phyloP scores from a whole-genome alignment of 176 grass and related monocot genomes.

The Pontederia paniculata region DNA sequence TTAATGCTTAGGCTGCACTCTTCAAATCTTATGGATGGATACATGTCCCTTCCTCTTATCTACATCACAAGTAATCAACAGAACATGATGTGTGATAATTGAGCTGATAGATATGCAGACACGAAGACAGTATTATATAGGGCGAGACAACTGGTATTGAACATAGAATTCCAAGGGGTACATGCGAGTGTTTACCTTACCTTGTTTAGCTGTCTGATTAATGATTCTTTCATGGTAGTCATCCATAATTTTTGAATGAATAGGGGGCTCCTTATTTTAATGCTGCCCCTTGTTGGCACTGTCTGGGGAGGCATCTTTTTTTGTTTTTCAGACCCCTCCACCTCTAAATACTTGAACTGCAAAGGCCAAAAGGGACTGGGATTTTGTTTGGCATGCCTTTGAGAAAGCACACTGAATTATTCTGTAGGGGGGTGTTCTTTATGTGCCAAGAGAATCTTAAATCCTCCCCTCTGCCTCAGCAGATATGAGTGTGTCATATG shows the following conservation, averaged over 20 bases:
- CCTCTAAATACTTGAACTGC: conserved; percentile 7
- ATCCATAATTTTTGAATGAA: conserved; percentile 1
- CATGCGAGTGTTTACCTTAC: neutral
- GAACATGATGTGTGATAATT: no score
- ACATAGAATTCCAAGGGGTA: neutral
- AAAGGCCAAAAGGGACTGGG: neutral
- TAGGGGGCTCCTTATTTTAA: conserved; percentile 1
- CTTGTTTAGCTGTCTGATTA: conserved; percentile 4
- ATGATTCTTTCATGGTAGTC: neutral
- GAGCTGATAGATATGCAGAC: neutral
- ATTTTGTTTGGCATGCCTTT: conserved; percentile 14
- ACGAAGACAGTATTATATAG: neutral
- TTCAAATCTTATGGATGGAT: no score
- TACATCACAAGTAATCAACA: neutral
- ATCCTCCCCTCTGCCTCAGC: neutral
- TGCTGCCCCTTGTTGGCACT: conserved; percentile 4
- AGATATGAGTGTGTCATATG: neutral
- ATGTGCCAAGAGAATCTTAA: neutral
- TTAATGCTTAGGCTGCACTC: no score
- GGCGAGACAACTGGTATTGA: neutral
- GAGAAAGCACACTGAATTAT: conserved; percentile 1
- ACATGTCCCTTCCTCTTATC: neutral
- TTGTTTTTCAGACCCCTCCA: neutral
- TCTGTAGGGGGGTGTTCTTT: neutral
- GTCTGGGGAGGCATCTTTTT: conserved; percentile 13